Base-by-base conservation (phyloP, 2,329 filamentous ascomycete genomes). In the Chrysosporium queenslandicum region DNA sequence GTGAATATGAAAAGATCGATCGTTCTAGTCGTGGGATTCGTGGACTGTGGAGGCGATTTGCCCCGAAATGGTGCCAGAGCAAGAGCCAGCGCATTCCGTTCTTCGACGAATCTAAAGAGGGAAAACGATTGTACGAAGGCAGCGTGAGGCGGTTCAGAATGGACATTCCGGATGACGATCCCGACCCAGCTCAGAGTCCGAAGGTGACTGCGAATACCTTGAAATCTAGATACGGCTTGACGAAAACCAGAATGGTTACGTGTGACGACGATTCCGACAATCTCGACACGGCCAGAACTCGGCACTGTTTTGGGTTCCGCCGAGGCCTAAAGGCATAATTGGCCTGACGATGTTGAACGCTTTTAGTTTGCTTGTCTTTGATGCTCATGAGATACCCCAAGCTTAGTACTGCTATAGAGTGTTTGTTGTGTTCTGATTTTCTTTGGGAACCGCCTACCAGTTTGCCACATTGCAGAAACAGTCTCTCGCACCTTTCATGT, bases 1-100 rank as follows among this genome's bases (percentile, higher is more conserved):
- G 64, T 18, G 71, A 74, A 56, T 74, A 74, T 52, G 66, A 79
- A 80, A 61, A 81, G 77, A 69, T 80, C 74, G 66, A 71, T 60
- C 68, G 69, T 9, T 67, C 68, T 43, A 68, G 62, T 53, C 66
- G 62, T 18, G 71, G 72, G 2, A 56, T 74, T 3, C 65, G 71
- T 1, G 70, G 72, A 2, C 56, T 73, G 5, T 70, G 70, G 65
- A 64, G 69, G 0, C 64, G 65, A 6, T 63, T 72, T 3, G 67
- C 70, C 2, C 71, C 71, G 0, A 61, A 63, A 39, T 71, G 70
- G 64, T 68, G 68, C 52, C 68, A 66, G 27, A 57, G 61, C 11
- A 59, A 61, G 3, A 59, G 64, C 12, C 58, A 59, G 4, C 61
- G 69, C 12, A 63, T 60, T 4, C 69, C 65, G 0, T 74, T 74